Percentiles rank a stretch among this genome's conserved stretches.
Evolutionary conservation across 2,329 filamentous ascomycete genomes (phyloP).

Genomic region (Talaromyces albobiverticillius): DNA sequence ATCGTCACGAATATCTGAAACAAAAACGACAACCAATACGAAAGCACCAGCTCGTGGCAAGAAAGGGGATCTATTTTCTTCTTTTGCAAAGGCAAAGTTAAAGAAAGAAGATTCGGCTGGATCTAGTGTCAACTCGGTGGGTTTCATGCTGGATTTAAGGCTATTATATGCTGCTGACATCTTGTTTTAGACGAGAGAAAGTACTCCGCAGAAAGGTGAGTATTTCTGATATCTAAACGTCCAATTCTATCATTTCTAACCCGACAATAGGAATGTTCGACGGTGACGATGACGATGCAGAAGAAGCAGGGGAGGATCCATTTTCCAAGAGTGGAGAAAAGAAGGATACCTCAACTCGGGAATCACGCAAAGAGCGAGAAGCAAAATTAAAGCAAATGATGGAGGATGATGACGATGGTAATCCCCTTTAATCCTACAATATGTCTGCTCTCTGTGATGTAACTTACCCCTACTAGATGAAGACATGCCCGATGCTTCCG

Average conservation of each 20-base stretch:
- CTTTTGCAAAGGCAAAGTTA: slow-evolving; percentile 68
- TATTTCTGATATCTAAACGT: not conserved
- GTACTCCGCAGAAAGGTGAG: slow-evolving; percentile 50
- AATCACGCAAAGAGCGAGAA: slow-evolving; percentile 60
- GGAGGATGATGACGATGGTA: slow-evolving; percentile 59
- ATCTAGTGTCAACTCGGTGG: slow-evolving; percentile 32
- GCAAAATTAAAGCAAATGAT: slow-evolving; percentile 71
- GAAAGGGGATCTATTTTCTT: slow-evolving; percentile 68
- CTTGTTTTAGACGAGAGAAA: slow-evolving; percentile 30
- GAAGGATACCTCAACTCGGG: slow-evolving; percentile 37
- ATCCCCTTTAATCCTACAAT: too few relatives aligned
- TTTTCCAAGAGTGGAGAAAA: slow-evolving; percentile 41
- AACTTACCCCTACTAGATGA: slow-evolving; percentile 46
- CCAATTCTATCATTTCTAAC: slow-evolving; percentile 23
- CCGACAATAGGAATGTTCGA: slow-evolving; percentile 44
- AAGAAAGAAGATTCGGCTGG: slow-evolving; percentile 42
- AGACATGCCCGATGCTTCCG: slow-evolving; percentile 56
- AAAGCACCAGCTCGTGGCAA: slow-evolving; percentile 54
- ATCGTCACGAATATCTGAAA: slow-evolving; percentile 22
- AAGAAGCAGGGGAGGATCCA: slow-evolving; percentile 54
- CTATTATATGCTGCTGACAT: slow-evolving; percentile 17
- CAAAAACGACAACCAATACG: slow-evolving; percentile 21
- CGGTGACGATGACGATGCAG: slow-evolving; percentile 58
- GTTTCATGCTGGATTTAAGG: slow-evolving; percentile 16
- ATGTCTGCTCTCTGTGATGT: too few relatives aligned